These are phyloP conservation scores for Picea sitchensis DNA, from an alignment of 75 land plant species.

Conservation along the genomic window DNA sequence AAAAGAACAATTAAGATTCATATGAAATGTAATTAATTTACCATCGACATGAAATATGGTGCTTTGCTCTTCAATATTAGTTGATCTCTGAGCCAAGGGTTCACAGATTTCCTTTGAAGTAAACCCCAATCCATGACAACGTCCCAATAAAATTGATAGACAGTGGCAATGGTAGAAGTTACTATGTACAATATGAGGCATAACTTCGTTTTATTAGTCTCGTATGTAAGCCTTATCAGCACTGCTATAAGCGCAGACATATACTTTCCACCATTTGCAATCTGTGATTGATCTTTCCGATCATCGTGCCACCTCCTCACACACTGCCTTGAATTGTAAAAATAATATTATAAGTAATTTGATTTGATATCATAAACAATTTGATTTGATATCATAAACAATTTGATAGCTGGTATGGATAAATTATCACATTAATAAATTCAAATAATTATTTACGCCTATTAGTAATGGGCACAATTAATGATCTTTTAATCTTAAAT, in stretches of 20 bases:
- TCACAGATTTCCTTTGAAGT: constrained; percentile 45
- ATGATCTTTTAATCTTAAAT: neutral
- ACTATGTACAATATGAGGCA: constrained; percentile 22
- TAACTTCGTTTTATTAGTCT: neutral
- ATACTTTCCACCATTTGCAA: constrained; percentile 49
- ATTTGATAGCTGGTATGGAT: neutral
- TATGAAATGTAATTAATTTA: constrained; percentile 8
- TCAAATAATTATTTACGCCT: too few relatives aligned
- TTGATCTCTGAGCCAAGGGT: constrained; percentile 52
- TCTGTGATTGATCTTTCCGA: constrained; percentile 40
- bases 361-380: neutral
- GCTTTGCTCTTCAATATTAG: constrained; percentile 40
- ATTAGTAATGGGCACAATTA: neutral
- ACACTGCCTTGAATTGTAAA: constrained; percentile 27
- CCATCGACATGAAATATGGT: constrained; percentile 48
- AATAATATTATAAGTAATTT: neutral
- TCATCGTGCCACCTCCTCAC: constrained; percentile 40
- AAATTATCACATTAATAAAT: too few relatives aligned
- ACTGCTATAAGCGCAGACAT: constrained; percentile 55
- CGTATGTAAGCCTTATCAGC: constrained; percentile 33
- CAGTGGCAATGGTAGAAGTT: constrained; percentile 36
- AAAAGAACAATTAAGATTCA: neutral
- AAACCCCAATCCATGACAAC: constrained; percentile 68
- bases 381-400: neutral
- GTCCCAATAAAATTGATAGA: constrained; percentile 52